Base-by-base conservation (phyloP, 108 stramenopile species). In the Skeletonema tropicum region DNA sequence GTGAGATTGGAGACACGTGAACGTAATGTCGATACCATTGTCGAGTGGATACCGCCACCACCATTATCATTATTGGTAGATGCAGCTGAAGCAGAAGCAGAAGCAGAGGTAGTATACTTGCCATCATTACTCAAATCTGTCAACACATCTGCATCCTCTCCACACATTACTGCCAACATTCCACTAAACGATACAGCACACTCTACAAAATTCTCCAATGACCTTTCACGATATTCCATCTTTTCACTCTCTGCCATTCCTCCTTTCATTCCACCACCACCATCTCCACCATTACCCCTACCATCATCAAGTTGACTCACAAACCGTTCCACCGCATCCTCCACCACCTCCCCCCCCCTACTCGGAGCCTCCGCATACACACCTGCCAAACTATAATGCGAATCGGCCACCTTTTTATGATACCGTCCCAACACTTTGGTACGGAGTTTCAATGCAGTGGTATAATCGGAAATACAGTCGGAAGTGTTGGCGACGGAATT, bases 331-430 rank as follows among this genome's bases (percentile, higher is more conserved):
- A 46, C 33, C 39, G 49, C 70, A 49, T 41, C 63, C 10, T 76
- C 79, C 49, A 74, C 80, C 17, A 62, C 70, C 52, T 76, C 66
- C n/a, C 21, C 58, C 6, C 65, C 30, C n/a, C 57, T 38, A 26
- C 66, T 73, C 2, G 66, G 62, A n/a, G 74, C 80, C 63, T 86
- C 80, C 6, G 82, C 81, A 48, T 86, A 90, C n/a, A 79, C 77
- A 45, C 83, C 55, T 1, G 87, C 94, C 41, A 96, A 61, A 38
- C 83, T 71, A 68, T 87, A 92, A 39, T 89, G 79, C 13, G 69
- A 71, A 76, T 96, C 92, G 19, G 92, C 92, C 38, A 93, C 89
- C 68, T 89, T 88, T 10, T 86, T 85, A 82, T 92, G 83, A 66
- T 75, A 89, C 3, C 32, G 32, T 10, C 77, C 85, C 11, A 88